Base-by-base conservation (phyloP, 2,329 filamentous ascomycete genomes). In the Tolypocladium pustulatum region DNA sequence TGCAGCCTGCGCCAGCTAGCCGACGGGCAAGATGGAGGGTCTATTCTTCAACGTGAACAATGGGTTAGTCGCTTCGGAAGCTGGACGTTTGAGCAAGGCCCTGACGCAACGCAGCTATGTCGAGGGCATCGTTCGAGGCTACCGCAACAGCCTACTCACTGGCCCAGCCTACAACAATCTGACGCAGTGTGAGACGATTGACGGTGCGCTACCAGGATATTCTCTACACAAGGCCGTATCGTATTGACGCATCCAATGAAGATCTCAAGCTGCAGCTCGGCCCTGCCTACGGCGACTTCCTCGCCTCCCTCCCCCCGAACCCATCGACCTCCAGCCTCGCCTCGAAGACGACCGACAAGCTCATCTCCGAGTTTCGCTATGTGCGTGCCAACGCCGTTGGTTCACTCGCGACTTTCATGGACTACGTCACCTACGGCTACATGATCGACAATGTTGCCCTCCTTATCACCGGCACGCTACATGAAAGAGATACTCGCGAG, bases 401-500 rank as follows among this genome's bases (percentile, higher is more conserved):
- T 20, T 90, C 91, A 1, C 85, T 97, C 41, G 88, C 92, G 62
- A 91, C 90, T 71, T 99, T 99, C 75, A 91, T 99, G 84, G 91
- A 97, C 74, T 99, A 96, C 75, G 80, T 99, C 61, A 99, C 94
- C 1, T 99, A 99, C 73, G 93, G 92, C 62, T 99, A 99, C 81
- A 99, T 99, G 94, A 99, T 99, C 75, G 94, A 99, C 77, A 99
- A 99, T 69, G 91, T 99, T 57, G 94, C 95, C 43, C 87, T 99
- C 46, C 85, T 99, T 69, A 99, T 99, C 74, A 99, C 94, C 27
- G 94, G 94, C 62, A 99, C 94, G 15, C 83, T 99, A 36, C 94
- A 99, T 76, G 95, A 99, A 77, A 86, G 94, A 71, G 94, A 99
- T 73, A 99, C 94, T 4, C 87, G 92, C 61, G 94, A 99, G 76